Evolutionary conservation across 495 filamentous ascomycete genomes (phyloP).

Genomic region (Lophium mytilinum): DNA sequence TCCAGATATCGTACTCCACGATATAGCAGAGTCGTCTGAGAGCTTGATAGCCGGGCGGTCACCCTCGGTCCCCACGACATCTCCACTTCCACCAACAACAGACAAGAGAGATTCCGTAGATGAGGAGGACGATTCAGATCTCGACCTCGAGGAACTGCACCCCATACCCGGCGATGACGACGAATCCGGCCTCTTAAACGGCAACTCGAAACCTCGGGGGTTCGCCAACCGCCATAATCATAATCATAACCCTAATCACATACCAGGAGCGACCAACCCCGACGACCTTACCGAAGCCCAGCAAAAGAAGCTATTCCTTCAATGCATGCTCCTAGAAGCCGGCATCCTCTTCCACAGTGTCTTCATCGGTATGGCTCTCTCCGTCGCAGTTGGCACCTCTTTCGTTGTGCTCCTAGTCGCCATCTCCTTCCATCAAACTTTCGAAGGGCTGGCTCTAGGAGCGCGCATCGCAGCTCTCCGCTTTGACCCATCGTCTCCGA

Average conservation of each 20-base stretch:
- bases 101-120: slow-evolving; percentile 10
- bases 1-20: slow-evolving; percentile 13
- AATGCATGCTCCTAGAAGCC: slow-evolving; percentile 38
- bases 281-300: slow-evolving; percentile 15
- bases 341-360: slow-evolving; percentile 50
- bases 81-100: neutral
- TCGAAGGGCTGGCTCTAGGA: slow-evolving; percentile 61
- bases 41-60: slow-evolving; percentile 16
- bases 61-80: slow-evolving; percentile 5
- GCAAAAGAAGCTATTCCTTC: slow-evolving; percentile 33
- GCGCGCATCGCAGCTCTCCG: slow-evolving; percentile 46
- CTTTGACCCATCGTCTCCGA: slow-evolving; percentile 43
- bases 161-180: slow-evolving; percentile 11
- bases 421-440: slow-evolving; percentile 63
- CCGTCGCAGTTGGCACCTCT: slow-evolving; percentile 52
- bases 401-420: slow-evolving; percentile 61
- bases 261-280: neutral
- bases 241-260: neutral
- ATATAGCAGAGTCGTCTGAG: slow-evolving; percentile 12
- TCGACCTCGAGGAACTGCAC: slow-evolving; percentile 32
- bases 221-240: neutral
- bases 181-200: slow-evolving; percentile 8
- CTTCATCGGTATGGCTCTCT: slow-evolving; percentile 62
- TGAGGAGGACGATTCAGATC: slow-evolving; percentile 25
- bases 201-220: slow-evolving; percentile 7